phyloP scores from a whole-genome alignment of 2,329 filamentous ascomycete species.

The Dactylellina haptotyla region DNA sequence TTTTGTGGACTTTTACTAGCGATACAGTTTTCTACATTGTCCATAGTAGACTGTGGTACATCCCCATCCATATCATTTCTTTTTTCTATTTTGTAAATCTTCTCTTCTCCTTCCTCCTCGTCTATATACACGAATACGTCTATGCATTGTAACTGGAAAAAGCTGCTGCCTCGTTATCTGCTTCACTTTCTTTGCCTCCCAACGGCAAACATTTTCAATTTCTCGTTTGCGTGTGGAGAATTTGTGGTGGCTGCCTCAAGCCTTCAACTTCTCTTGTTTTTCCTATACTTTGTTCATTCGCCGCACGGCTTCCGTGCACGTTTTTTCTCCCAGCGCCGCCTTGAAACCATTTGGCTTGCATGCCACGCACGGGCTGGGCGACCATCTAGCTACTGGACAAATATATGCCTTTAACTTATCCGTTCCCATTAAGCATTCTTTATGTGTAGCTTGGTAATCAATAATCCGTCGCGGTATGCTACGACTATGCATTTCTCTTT shows the following conservation, averaged over 20 bases:
- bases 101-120: constrained; percentile 23
- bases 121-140: constrained; percentile 27
- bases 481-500: constrained; percentile 16
- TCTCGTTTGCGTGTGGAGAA: constrained; percentile 20
- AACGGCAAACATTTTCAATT: background rate
- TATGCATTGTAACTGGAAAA: constrained; percentile 39
- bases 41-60: constrained; percentile 3
- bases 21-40: constrained; percentile 32
- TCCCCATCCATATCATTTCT: constrained; percentile 45
- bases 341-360: constrained; percentile 19
- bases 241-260: constrained; percentile 21
- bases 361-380: no score
- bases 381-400: background rate
- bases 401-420: background rate
- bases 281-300: constrained; percentile 16
- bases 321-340: constrained; percentile 1
- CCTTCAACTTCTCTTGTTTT: constrained; percentile 13
- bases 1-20: constrained; percentile 33
- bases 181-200: background rate
- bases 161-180: constrained; percentile 21
- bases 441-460: constrained; percentile 13
- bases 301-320: constrained; percentile 2
- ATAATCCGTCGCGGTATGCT: background rate
- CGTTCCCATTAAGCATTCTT: background rate
- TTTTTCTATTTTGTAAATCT: constrained; percentile 53